Conservation (phyloP, 1,139 yeast species). For the Zygosaccharomyces pseudobailii region DNA sequence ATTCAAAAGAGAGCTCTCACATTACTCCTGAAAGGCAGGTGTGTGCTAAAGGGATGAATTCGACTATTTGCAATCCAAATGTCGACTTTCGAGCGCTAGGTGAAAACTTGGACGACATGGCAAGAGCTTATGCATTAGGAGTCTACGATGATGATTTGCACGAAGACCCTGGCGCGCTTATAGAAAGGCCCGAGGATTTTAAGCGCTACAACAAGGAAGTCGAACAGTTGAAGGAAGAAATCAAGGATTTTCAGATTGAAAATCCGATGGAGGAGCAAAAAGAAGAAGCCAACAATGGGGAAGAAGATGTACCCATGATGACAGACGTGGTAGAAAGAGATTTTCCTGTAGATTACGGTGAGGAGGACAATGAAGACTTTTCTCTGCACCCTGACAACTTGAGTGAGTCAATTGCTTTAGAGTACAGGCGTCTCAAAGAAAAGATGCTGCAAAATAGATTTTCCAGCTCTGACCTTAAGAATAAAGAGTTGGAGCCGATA, state of each 20-base stretch:
- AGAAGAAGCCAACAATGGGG: conserved; percentile 22
- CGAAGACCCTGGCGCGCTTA: conserved; percentile 52
- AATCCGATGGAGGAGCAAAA: conserved; percentile 29
- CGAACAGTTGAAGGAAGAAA: conserved; percentile 37
- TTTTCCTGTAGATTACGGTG: conserved; percentile 33
- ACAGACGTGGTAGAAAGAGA: conserved; percentile 40
- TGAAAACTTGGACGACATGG: conserved; percentile 52
- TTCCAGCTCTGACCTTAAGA: conserved; percentile 22
- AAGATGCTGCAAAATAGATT: conserved; percentile 23
- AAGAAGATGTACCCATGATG: conserved; percentile 30
- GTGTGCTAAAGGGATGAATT: conserved; percentile 3
- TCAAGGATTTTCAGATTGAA: conserved; percentile 20
- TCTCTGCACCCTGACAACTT: conserved; percentile 38
- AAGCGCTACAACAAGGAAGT: conserved; percentile 47
- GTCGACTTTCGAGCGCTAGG: conserved; percentile 43
- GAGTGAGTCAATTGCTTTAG: conserved; percentile 45
- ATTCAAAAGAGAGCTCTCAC: neutral
- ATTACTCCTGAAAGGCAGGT: conserved; percentile 17
- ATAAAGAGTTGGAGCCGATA: conserved; percentile 64
- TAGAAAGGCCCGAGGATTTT: conserved; percentile 53
- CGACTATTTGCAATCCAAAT: conserved; percentile 17
- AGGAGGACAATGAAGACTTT: conserved; percentile 33
- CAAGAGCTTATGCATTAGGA: conserved; percentile 55
- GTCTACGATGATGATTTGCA: conserved; percentile 55
- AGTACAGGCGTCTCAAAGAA: conserved; percentile 56